Percentiles rank a stretch among this genome's conserved stretches.
Evolutionary conservation across 768 basidiomycete species (phyloP).

Genomic region (Lyophyllum atratum): DNA sequence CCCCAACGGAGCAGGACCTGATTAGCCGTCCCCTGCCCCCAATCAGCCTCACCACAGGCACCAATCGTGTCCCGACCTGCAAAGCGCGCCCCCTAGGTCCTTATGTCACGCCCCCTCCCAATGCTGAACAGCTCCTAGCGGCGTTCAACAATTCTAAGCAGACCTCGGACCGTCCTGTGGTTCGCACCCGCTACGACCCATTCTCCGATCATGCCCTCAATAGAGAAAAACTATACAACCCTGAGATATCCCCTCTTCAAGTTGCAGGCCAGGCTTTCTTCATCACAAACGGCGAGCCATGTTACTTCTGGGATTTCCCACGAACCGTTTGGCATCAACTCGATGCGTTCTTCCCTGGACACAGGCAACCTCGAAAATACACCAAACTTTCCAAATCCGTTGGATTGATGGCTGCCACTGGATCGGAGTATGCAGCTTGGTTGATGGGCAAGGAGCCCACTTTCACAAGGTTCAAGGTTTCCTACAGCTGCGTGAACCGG

Average conservation of each 20-base stretch:
- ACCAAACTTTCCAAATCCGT: slow-evolving; percentile 60
- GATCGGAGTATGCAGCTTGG: slow-evolving; percentile 75
- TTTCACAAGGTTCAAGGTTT: slow-evolving; percentile 85
- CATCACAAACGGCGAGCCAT: slow-evolving; percentile 96
- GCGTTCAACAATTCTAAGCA: slow-evolving; percentile 52
- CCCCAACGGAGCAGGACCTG: slow-evolving; percentile 39
- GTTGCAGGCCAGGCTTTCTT: slow-evolving; percentile 95
- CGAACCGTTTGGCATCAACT: slow-evolving; percentile 77
- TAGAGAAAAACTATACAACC: slow-evolving; percentile 44
- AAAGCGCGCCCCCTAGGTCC: slow-evolving; percentile 84
- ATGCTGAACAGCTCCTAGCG: slow-evolving; percentile 57
- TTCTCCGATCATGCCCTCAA: slow-evolving; percentile 62
- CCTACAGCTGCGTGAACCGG: slow-evolving; percentile 74
- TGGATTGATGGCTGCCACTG: slow-evolving; percentile 70
- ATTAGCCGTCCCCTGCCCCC: slow-evolving; percentile 57
- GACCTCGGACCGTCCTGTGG: slow-evolving; percentile 51
- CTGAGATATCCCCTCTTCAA: slow-evolving; percentile 58
- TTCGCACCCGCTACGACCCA: slow-evolving; percentile 83
- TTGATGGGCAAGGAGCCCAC: slow-evolving; percentile 77
- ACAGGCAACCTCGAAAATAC: slow-evolving; percentile 37
- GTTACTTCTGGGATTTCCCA: slow-evolving; percentile 95
- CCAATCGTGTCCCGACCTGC: slow-evolving; percentile 73
- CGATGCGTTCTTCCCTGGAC: slow-evolving; percentile 59
- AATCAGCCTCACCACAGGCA: slow-evolving; percentile 66
- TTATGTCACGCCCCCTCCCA: slow-evolving; percentile 59